Evolutionary conservation across 2,329 filamentous ascomycete species (phyloP).

Genomic region (Aspergillus latus): DNA sequence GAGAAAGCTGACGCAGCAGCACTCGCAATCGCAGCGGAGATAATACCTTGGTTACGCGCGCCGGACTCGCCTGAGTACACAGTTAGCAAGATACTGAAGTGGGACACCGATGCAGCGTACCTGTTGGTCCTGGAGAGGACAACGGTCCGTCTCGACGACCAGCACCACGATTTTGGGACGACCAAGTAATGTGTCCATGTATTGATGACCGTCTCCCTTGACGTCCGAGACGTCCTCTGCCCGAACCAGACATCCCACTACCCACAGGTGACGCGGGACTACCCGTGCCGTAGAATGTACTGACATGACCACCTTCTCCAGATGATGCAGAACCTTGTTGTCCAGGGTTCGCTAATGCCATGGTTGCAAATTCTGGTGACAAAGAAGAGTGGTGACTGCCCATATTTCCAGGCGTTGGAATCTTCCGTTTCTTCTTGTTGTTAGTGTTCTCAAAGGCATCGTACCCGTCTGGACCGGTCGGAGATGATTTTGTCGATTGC

Average conservation of each 20-base stretch:
- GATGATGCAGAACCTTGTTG: conserved; percentile 46
- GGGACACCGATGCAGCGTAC: conserved; percentile 23
- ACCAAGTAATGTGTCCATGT: conserved; percentile 59
- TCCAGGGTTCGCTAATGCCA: conserved; percentile 56
- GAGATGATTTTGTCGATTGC: conserved; percentile 56
- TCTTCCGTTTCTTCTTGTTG: conserved; percentile 99
- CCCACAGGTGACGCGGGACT: conserved; percentile 55
- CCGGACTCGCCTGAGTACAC: conserved; percentile 36
- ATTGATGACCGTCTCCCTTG: conserved; percentile 61
- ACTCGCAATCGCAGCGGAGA: conserved; percentile 87
- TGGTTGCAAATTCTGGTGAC: conserved; percentile 63
- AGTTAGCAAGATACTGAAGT: conserved; percentile 6
- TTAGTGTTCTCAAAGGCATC: conserved; percentile 98
- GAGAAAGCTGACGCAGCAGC: conserved; percentile 71
- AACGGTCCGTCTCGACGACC: conserved; percentile 49
- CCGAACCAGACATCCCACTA: conserved; percentile 78
- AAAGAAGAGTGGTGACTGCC: conserved; percentile 59
- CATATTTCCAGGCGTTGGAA: conserved; percentile 79
- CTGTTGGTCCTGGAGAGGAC: conserved; percentile 42
- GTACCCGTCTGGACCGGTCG: conserved; percentile 79
- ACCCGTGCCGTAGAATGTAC: conserved; percentile 58
- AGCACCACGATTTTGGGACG: conserved; percentile 48
- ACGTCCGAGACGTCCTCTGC: conserved; percentile 79
- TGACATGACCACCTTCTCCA: conserved; percentile 48
- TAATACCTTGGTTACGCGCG: conserved; percentile 70